These are phyloP conservation scores for Aphanomyces stellatus DNA, from an alignment of 352 stramenopile genomes.

Conservation along the genomic window DNA sequence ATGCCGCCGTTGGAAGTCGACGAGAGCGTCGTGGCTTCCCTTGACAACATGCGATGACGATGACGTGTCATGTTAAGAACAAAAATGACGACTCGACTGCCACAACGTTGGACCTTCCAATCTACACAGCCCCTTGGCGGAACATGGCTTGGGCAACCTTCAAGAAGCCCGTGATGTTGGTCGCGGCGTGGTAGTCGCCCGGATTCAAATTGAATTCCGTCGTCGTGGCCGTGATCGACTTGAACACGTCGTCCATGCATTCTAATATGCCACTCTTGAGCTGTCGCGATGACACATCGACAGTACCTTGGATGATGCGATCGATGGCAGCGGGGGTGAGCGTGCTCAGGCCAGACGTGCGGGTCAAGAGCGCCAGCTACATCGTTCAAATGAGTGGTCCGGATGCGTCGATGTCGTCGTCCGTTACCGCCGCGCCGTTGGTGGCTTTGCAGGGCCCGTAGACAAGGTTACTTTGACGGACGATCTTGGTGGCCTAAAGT, in stretches of 20 bases:
- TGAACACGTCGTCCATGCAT: slow-evolving; percentile 71
- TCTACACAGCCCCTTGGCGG: slow-evolving; percentile 93
- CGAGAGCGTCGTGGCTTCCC: too few relatives aligned
- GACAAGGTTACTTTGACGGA: slow-evolving; percentile 75
- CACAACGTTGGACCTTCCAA: not conserved
- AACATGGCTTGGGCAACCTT: slow-evolving; percentile 96
- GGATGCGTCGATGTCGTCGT: not conserved
- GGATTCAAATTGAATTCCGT: slow-evolving; percentile 60
- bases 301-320: slow-evolving; percentile 60
- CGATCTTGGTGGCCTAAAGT: slow-evolving; percentile 49
- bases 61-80: too few relatives aligned
- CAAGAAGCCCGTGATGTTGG: slow-evolving; percentile 96
- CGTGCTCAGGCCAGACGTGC: slow-evolving; percentile 43
- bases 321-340: slow-evolving; percentile 56
- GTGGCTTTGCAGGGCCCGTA: slow-evolving; percentile 82
- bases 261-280: slow-evolving; percentile 43
- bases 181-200: slow-evolving; percentile 79
- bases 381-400: not conserved
- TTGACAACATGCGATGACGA: too few relatives aligned
- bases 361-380: slow-evolving; percentile 55
- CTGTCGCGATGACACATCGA: too few relatives aligned
- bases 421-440: slow-evolving; percentile 57
- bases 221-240: slow-evolving; percentile 54
- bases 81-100: too few relatives aligned
- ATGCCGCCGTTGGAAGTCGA: not conserved